Base-by-base conservation (phyloP, 371 early-diverging fungal genomes). In the Chytridium lagenaria region DNA sequence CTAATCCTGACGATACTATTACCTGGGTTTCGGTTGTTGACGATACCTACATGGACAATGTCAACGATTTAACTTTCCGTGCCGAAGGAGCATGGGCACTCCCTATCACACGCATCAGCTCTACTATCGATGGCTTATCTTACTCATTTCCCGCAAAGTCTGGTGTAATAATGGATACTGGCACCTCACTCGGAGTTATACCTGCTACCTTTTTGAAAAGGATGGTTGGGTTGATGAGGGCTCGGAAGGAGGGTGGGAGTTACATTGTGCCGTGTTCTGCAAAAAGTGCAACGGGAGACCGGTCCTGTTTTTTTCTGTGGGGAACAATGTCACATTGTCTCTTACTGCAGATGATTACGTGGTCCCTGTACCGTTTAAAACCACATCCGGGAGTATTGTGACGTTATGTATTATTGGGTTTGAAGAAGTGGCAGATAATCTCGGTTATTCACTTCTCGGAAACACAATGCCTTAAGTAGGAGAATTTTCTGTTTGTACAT, bases 401-500 rank as follows among this genome's bases (percentile, higher is more conserved):
- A 16, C 3, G 5, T 19, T 66, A 5, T 66, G 66, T 37, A 28
- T 66, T 3, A 38, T 66, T 66, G 66, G 36, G 39, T 44, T 66
- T 16, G 15, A 66, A 33, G 66, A 38, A 23, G 66, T 66, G 23
- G 12, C 15, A 3, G 68, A 68, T 30, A 31, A 12, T 23, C 10
- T 23, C 7, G 40, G 40, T 26, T 66, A 66, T 33, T 37, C 28
- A 16, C 37, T 74, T 34, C 28, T 74, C 31, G 75, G 75, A 10
- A 74, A 74, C 67, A 74, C 75, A 10, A 52, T 74, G 23, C 49
- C n/a, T 74, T 28, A 74, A 74, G 66, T 66, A 33, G 40, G 66
- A n/a, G n/a, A n/a, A 44, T 44, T 44, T 44, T 19, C 44, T 44
- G 7, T 44, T 19, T 44, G 44, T 19, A 12, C 44, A 44, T 44